phyloP scores from a whole-genome alignment of 768 basidiomycete species.

The Tephrocybe sp. region DNA sequence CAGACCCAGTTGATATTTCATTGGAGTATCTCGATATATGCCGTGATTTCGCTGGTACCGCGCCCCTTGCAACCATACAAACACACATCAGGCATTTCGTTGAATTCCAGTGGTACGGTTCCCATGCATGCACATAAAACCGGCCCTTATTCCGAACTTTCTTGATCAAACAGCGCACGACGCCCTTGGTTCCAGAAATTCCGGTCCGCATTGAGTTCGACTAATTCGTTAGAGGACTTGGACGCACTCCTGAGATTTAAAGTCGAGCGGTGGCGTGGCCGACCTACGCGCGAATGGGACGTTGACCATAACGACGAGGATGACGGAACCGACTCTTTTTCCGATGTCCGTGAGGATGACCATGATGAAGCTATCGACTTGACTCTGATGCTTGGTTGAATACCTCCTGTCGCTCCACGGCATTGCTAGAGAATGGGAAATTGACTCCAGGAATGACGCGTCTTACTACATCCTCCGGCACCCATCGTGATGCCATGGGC shows the following conservation, averaged over 20 bases:
- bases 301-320: slow-evolving; percentile 14
- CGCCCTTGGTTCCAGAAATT: slow-evolving; percentile 58
- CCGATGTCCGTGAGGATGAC: slow-evolving; percentile 9
- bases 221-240: slow-evolving; percentile 44
- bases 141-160: slow-evolving; percentile 9
- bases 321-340: slow-evolving; percentile 9
- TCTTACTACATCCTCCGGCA: slow-evolving; percentile 1
- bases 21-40: slow-evolving; percentile 70
- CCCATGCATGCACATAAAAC: slow-evolving; percentile 4
- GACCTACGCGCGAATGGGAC: slow-evolving; percentile 24
- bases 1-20: slow-evolving; percentile 64
- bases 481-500: slow-evolving; percentile 1
- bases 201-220: slow-evolving; percentile 39
- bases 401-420: not conserved
- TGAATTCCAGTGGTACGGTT: slow-evolving; percentile 61
- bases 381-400: slow-evolving; percentile 9
- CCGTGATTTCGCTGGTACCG: slow-evolving; percentile 45
- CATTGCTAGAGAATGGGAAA: not conserved
- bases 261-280: slow-evolving; percentile 50
- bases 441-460: slow-evolving; percentile 1
- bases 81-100: slow-evolving; percentile 69
- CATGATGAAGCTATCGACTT: slow-evolving; percentile 8
- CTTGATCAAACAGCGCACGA: slow-evolving; percentile 33
- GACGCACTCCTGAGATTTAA: slow-evolving; percentile 39
- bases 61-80: slow-evolving; percentile 47